Evolutionary conservation across 306 rosid genomes (phyloP), one percentile per base, ranked within the genome.

Genomic region (Cucurbita moschata): DNA sequence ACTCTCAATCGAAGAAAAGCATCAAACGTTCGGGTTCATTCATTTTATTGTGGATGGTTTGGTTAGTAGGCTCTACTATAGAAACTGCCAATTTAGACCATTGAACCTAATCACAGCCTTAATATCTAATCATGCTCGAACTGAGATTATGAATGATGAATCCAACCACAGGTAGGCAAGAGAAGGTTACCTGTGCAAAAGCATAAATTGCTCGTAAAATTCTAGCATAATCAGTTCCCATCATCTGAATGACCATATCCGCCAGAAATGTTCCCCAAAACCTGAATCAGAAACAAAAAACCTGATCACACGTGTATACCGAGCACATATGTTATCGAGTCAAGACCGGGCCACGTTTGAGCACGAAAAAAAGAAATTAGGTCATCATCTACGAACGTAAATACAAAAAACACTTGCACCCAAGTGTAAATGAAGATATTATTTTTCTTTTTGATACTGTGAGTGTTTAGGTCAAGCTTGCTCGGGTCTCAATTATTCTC

Each of bases 161-260:
- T 64, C 49, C 14, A n/a, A 66, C 39, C 10, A 42, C 72, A 66
- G 53, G 35, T 12, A 68, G 13, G 43, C 21, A 30, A 49, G 15
- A 30, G 57, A 39, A 38, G 50, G 38, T 52, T 54, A 82, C 98
- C 97, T 90, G 97, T 26, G 98, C 96, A 77, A 93, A 82, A 70
- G 98, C 96, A 85, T 87, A 93, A 82, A 93, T 79, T 85, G 97
- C 90, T 40, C 96, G 89, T 82, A 90, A 76, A 80, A 93, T 87
- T 87, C 98, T 86, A 75, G 96, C 90, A 86, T 88, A 90, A 88
- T 93, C 97, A 43, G 96, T 93, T 82, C 98, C 97, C 49, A 93
- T 85, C 97, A 90, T 93, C 79, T 93, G 97, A 80, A 93, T 93
- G 79, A 93, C 96, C 59, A 93, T 77, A 80, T 93, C 98, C 15